Evolutionary conservation across 1,284 basidiomycete species (phyloP).

Genomic region (Porodaedalea pini): DNA sequence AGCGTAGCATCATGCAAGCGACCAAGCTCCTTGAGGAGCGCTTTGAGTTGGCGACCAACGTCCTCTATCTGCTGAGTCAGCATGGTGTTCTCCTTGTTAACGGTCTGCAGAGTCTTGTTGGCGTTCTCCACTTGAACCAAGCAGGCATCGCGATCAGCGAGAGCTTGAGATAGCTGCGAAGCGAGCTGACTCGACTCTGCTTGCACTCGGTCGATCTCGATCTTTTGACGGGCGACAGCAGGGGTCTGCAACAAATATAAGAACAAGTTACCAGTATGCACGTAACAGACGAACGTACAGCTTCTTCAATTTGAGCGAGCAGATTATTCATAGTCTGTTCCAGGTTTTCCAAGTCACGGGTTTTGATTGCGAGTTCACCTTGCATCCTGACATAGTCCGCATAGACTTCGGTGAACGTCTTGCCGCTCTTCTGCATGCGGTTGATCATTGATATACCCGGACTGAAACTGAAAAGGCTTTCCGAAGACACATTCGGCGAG

Average conservation of each 20-base stretch:
- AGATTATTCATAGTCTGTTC: constrained; percentile 70
- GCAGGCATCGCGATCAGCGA: constrained; percentile 64
- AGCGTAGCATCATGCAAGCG: constrained; percentile 80
- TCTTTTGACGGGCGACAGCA: constrained; percentile 79
- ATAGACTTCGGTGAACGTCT: constrained; percentile 88
- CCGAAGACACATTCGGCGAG: constrained; percentile 38
- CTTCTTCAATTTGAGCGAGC: constrained; percentile 83
- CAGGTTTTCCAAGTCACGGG: constrained; percentile 78
- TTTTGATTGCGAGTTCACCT: constrained; percentile 75
- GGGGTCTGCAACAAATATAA: constrained; percentile 62
- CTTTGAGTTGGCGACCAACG: constrained; percentile 82
- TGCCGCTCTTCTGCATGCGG: constrained; percentile 72
- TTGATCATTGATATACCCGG: constrained; percentile 85
- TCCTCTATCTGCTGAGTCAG: constrained; percentile 81
- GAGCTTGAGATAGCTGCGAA: constrained; percentile 68
- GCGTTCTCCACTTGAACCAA: constrained; percentile 49
- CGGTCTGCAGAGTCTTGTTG: constrained; percentile 55
- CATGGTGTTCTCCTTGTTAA: constrained; percentile 59
- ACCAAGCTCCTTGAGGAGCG: constrained; percentile 74
- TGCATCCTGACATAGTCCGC: constrained; percentile 84
- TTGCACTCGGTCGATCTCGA: constrained; percentile 78
- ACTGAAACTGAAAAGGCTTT: constrained; percentile 64
- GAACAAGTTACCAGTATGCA: background rate
- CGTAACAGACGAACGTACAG: constrained; percentile 48
- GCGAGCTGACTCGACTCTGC: constrained; percentile 79